Evolutionary conservation across 495 filamentous ascomycete species (phyloP), one percentile per base, ranked within the genome.

Genomic region (Neurospora cerealis): DNA sequence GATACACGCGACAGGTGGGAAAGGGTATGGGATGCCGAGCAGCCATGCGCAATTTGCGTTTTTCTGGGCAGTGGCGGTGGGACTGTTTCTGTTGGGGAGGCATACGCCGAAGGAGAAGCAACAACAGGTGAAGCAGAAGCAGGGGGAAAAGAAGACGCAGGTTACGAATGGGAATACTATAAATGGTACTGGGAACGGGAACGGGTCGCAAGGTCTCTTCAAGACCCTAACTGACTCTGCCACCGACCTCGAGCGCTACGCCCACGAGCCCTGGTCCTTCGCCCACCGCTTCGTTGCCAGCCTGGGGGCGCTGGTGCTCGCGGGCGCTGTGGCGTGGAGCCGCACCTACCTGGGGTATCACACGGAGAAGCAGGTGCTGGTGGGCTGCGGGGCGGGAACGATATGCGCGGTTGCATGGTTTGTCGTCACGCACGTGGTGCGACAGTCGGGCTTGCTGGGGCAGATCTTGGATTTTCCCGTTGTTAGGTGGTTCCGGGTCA

Each of bases 1-100:
- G 74, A 79, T 83, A 92, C 92, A 92, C 83, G 92, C 93, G 87
- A 69, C 71, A 8, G 70, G 62, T 0, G 92, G 92, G 44, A 97
- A 97, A 81, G 96, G 96, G 74, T 99, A 98, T 78, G 96, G 96
- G 75, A 99, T 99, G 96, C 96, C 96, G n/a, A 94, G 91, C 66
- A 97, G 94, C 36, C 96, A 99, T 83, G 93, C 96, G 11, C 96
- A 99, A 82, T 99, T 97, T 80, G 91, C 93, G 69, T 85, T 90
- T 11, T 99, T 93, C 85, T 98, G 97, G 85, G 90, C 93, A 54
- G 83, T 96, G 72, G 93, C 92, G 77, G 81, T 97, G 34, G 83
- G 89, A 19, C 85, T 99, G 38, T 98, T 98, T 83, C 85, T 98
- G 34, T 84, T 95, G 19, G 83, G 92, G 70, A 88, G 95, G 73